Conservation (phyloP, 2,329 filamentous ascomycete genomes). For the Neoscytalidium dimidiatum region DNA sequence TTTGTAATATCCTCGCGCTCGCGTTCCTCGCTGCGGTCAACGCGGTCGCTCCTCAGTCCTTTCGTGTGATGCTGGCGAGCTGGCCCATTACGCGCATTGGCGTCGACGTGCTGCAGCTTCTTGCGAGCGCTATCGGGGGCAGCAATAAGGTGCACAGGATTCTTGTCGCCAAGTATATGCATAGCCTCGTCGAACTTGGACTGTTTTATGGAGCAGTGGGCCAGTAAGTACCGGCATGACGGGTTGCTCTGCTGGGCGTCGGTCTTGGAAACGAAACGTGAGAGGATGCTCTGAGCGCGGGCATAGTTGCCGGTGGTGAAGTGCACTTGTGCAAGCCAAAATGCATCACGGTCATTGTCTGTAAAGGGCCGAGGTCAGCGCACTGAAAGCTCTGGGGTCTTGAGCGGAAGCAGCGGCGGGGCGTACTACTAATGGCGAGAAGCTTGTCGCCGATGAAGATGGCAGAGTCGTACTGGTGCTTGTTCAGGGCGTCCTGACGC, state of each 20-base stretch:
- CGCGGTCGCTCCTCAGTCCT: slow-evolving; percentile 50
- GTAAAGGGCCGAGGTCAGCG: slow-evolving; percentile 22
- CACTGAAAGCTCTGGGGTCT: not conserved
- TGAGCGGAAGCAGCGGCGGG: slow-evolving; percentile 8
- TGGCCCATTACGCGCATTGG: slow-evolving; percentile 45
- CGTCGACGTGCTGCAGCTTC: slow-evolving; percentile 69
- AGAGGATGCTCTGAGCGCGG: slow-evolving; percentile 82
- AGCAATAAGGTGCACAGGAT: slow-evolving; percentile 83
- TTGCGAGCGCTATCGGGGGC: slow-evolving; percentile 65
- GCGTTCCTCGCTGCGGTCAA: slow-evolving; percentile 61
- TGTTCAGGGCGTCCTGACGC: slow-evolving; percentile 93
- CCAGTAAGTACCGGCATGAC: slow-evolving; percentile 88
- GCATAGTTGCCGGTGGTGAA: slow-evolving; percentile 95
- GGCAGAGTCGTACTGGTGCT: slow-evolving; percentile 93
- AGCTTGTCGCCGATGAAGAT: slow-evolving; percentile 98
- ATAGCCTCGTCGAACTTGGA: slow-evolving; percentile 87
- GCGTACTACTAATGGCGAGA: slow-evolving; percentile 84
- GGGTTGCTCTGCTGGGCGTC: slow-evolving; percentile 80
- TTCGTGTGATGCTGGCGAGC: slow-evolving; percentile 41
- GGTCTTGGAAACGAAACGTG: slow-evolving; percentile 68
- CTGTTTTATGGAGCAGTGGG: slow-evolving; percentile 93
- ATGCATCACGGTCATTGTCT: slow-evolving; percentile 94
- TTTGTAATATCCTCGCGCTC: slow-evolving; percentile 71
- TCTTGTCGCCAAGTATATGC: slow-evolving; percentile 82
- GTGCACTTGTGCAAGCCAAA: slow-evolving; percentile 97